Percentiles rank a stretch among this genome's conserved stretches.
phyloP scores from a whole-genome alignment of 2,329 filamentous ascomycete species.

The Atkinsonella texensis region DNA sequence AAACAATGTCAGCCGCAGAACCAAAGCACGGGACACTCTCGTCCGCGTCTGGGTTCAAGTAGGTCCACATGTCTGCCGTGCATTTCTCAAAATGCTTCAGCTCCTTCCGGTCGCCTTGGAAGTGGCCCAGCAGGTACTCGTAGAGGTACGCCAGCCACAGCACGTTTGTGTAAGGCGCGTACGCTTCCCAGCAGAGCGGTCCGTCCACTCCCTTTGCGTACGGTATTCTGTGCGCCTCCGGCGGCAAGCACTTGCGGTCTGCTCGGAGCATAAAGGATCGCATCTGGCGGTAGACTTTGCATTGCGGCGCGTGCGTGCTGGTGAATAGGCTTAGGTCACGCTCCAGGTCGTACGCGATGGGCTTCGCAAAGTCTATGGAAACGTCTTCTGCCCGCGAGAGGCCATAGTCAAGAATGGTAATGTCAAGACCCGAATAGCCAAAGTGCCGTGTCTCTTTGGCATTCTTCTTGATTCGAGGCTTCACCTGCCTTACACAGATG shows the following conservation, averaged over 20 bases:
- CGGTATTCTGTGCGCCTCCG: conserved; percentile 32
- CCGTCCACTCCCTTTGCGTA: conserved; percentile 35
- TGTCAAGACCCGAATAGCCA: conserved; percentile 48
- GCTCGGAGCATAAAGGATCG: conserved; percentile 42
- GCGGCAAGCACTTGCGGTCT: conserved; percentile 37
- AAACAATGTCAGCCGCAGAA: conserved; percentile 43
- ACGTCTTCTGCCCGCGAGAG: conserved; percentile 45
- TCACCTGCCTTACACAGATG: conserved; percentile 40
- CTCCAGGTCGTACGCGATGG: conserved; percentile 47
- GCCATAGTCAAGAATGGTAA: conserved; percentile 55
- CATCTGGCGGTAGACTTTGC: conserved; percentile 50
- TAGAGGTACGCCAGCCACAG: conserved; percentile 54
- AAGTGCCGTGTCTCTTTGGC: conserved; percentile 28
- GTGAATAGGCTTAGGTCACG: conserved; percentile 47
- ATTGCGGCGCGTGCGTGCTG: conserved; percentile 47
- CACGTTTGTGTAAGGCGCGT: conserved; percentile 51
- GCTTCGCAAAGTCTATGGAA: conserved; percentile 20
- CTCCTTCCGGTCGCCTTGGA: conserved; percentile 33
- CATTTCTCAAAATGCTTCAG: conserved; percentile 32
- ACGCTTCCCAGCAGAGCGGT: conserved; percentile 40
- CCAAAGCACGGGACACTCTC: conserved; percentile 37
- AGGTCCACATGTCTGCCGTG: conserved; percentile 41
- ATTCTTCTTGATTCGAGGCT: conserved; percentile 20
- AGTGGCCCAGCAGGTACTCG: conserved; percentile 36
- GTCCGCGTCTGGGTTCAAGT: conserved; percentile 40